phyloP scores from a whole-genome alignment of 257 asterid genomes.

The Solanum sitiens region DNA sequence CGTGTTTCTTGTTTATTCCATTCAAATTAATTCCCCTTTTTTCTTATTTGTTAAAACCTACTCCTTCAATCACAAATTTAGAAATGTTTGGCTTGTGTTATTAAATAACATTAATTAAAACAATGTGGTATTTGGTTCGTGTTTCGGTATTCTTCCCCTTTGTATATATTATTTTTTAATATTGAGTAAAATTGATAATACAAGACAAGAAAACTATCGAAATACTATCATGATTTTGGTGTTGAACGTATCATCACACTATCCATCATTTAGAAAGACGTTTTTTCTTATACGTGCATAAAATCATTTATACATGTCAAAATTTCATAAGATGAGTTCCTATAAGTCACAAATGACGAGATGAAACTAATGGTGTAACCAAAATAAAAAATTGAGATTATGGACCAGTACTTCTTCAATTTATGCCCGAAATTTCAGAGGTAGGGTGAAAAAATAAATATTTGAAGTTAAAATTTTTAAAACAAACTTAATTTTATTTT shows the following conservation, averaged over 20 bases:
- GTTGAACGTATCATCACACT: not conserved
- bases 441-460: too few species aligned
- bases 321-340: too few species aligned
- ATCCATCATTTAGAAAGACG: too few species aligned
- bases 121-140: not conserved
- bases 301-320: not conserved
- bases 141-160: not conserved
- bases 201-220: not conserved
- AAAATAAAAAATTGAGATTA: too few species aligned
- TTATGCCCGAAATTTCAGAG: too few species aligned
- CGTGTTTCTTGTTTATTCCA: not conserved
- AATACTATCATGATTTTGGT: too few species aligned
- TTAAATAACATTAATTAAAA: not conserved
- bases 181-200: too few species aligned
- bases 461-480: too few species aligned
- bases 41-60: not conserved
- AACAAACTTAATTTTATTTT: too few species aligned
- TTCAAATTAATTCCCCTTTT: not conserved
- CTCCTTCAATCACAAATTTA: not conserved
- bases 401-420: too few species aligned
- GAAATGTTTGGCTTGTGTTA: not conserved
- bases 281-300: not conserved
- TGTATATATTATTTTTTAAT: not conserved
- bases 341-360: not conserved
- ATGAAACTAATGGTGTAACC: too few species aligned